Conservation (phyloP, 1,284 basidiomycete genomes). For the Cutaneotrichosporon sp. region DNA sequence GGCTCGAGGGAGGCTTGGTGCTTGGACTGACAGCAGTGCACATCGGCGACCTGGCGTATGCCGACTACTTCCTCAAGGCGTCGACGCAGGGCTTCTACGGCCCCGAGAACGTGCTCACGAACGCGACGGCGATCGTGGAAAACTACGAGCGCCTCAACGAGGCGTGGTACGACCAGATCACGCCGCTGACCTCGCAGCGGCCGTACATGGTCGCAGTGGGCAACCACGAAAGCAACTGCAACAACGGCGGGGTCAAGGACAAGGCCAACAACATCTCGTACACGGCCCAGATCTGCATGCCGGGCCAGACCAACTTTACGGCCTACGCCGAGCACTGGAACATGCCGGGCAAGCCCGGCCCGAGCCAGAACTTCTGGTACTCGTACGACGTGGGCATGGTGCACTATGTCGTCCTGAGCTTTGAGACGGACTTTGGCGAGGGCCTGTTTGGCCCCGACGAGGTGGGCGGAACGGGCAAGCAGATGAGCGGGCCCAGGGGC, state of each 20-base stretch:
- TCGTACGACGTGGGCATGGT: conserved; percentile 32
- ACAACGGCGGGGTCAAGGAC: conserved; percentile 29
- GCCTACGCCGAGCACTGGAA: conserved; percentile 39
- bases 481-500: conserved; percentile 27
- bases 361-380: conserved; percentile 43
- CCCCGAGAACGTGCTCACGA: conserved; percentile 16
- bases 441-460: conserved; percentile 30
- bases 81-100: conserved; percentile 32
- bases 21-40: conserved; percentile 19
- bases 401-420: conserved; percentile 35
- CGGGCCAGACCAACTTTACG: conserved; percentile 36
- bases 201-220: conserved; percentile 40
- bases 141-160: conserved; percentile 40
- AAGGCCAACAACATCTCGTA: conserved; percentile 35
- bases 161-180: conserved; percentile 44
- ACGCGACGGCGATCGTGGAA: conserved; percentile 24
- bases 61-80: conserved; percentile 40
- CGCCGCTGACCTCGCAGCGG: conserved; percentile 29
- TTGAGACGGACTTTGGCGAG: conserved; percentile 38
- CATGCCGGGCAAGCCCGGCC: conserved; percentile 35
- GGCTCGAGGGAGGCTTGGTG: too few relatives aligned
- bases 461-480: conserved; percentile 28
- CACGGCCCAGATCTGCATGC: conserved; percentile 31
- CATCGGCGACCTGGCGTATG: conserved; percentile 38
- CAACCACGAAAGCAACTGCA: conserved; percentile 39